A percentile compares a stretch with the other conserved stretches of the same genome.
Evolutionary conservation across 495 filamentous ascomycete species (phyloP).

Genomic region (Neurospora sp.): DNA sequence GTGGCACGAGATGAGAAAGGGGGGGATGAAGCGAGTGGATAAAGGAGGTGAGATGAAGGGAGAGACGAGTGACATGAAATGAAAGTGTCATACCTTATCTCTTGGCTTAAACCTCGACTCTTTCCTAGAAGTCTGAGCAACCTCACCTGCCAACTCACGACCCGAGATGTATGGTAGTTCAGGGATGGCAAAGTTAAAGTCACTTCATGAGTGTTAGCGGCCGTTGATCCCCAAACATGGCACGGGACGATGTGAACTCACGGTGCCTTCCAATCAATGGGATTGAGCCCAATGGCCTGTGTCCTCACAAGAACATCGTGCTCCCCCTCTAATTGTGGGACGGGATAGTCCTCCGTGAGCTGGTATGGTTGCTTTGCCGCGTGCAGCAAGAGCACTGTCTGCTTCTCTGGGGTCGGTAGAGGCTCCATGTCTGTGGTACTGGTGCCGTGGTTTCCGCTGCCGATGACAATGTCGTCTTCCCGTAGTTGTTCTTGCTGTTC

Average conservation of each 20-base stretch:
- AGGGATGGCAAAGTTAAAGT: conserved; percentile 58
- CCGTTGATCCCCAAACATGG: not conserved
- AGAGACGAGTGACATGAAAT: not conserved
- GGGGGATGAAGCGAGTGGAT: no score
- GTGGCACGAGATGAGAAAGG: no score
- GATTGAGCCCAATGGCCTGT: conserved; percentile 55
- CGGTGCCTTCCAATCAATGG: conserved; percentile 67
- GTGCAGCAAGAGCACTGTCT: conserved; percentile 36
- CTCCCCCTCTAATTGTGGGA: conserved; percentile 31
- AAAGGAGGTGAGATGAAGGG: not conserved
- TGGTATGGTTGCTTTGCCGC: conserved; percentile 33
- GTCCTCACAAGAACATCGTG: conserved; percentile 48
- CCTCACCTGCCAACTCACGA: conserved; percentile 50
- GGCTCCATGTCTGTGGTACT: not conserved
- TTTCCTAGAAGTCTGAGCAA: conserved; percentile 36
- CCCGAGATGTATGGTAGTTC: conserved; percentile 56
- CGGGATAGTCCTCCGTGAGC: conserved; percentile 32
- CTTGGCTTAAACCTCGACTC: conserved; percentile 39
- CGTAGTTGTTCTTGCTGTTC: not conserved
- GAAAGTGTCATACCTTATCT: conserved; percentile 33
- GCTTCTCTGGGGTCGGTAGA: conserved; percentile 13
- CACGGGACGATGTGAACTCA: conserved; percentile 21
- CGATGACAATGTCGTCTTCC: not conserved
- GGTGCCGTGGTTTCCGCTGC: not conserved
- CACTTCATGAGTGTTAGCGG: conserved; percentile 22